phyloP scores from a whole-genome alignment of 2,329 filamentous ascomycete species.

The Aspergillus latus region DNA sequence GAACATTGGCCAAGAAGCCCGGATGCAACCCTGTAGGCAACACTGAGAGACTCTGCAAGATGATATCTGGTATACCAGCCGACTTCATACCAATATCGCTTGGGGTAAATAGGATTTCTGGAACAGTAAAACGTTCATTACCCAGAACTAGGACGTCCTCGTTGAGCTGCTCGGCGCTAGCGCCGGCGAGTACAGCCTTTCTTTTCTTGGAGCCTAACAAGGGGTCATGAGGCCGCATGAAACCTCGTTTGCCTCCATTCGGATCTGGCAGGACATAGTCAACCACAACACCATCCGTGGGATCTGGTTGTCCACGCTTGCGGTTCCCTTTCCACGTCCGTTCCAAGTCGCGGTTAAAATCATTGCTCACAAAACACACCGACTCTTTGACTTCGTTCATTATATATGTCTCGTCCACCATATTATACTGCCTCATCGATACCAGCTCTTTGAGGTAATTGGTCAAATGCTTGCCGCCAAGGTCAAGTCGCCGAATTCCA shows the following conservation, averaged over 20 bases:
- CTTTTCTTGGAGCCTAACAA: slow-evolving; percentile 55
- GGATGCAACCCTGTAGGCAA: slow-evolving; percentile 83
- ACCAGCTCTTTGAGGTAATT: slow-evolving; percentile 89
- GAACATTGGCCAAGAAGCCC: slow-evolving; percentile 77
- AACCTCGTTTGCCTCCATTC: slow-evolving; percentile 62
- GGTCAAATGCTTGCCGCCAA: slow-evolving; percentile 90
- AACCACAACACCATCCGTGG: slow-evolving; percentile 61
- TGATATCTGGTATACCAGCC: slow-evolving; percentile 76
- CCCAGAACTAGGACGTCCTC: slow-evolving; percentile 85
- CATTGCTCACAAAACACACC: slow-evolving; percentile 75
- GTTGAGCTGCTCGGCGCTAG: slow-evolving; percentile 47
- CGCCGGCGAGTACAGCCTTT: slow-evolving; percentile 50
- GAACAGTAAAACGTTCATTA: slow-evolving; percentile 88
- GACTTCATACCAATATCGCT: slow-evolving; percentile 81
- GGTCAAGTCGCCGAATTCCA: slow-evolving; percentile 78
- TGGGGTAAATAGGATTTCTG: slow-evolving; percentile 86
- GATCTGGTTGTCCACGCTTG: slow-evolving; percentile 30
- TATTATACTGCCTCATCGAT: slow-evolving; percentile 88
- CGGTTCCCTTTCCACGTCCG: slow-evolving; percentile 76
- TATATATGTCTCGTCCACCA: slow-evolving; percentile 89
- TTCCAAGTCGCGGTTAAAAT: slow-evolving; percentile 78
- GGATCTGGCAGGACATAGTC: slow-evolving; percentile 92
- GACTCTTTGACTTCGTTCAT: slow-evolving; percentile 96
- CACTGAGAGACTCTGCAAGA: slow-evolving; percentile 72
- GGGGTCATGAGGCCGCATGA: slow-evolving; percentile 75